Percentiles rank a stretch among this genome's conserved stretches.
phyloP scores from a whole-genome alignment of 2,329 filamentous ascomycete species.

The Elsinoe batatas region DNA sequence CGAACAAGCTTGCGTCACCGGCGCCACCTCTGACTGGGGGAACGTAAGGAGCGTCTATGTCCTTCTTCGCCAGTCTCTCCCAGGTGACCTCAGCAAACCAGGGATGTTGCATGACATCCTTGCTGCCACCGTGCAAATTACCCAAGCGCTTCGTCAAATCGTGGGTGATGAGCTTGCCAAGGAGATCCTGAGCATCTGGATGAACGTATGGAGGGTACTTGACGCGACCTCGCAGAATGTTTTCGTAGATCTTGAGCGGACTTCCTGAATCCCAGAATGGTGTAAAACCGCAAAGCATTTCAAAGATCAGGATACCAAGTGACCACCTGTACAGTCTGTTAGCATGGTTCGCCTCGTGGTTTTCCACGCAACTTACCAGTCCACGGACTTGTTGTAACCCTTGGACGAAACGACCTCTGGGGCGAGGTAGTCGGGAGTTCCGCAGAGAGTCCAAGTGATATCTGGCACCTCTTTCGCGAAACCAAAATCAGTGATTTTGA shows the following conservation, averaged over 20 bases:
- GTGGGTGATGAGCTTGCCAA: conserved; percentile 85
- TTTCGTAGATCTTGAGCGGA: conserved; percentile 99
- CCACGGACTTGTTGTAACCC: conserved; percentile 98
- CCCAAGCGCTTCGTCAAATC: conserved; percentile 92
- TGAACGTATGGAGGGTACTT: conserved; percentile 97
- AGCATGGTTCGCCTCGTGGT: neutral
- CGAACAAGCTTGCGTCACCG: conserved; percentile 93
- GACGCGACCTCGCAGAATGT: conserved; percentile 89
- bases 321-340: conserved; percentile 65
- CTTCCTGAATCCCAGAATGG: conserved; percentile 98
- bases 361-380: conserved; percentile 59
- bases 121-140: conserved; percentile 81
- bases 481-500: conserved; percentile 97
- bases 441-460: conserved; percentile 98
- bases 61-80: conserved; percentile 87
- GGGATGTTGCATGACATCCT: conserved; percentile 87
- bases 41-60: conserved; percentile 96
- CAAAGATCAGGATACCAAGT: conserved; percentile 93
- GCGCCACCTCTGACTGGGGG: conserved; percentile 88
- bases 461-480: conserved; percentile 97
- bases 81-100: conserved; percentile 98
- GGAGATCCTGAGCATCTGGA: conserved; percentile 82
- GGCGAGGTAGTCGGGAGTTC: conserved; percentile 93
- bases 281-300: conserved; percentile 98
- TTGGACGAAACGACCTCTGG: conserved; percentile 98